Percentiles rank a stretch among this genome's conserved stretches.
These are phyloP conservation scores for Glycine latifolia DNA, from an alignment of 306 rosid genomes.

Conservation along the genomic window DNA sequence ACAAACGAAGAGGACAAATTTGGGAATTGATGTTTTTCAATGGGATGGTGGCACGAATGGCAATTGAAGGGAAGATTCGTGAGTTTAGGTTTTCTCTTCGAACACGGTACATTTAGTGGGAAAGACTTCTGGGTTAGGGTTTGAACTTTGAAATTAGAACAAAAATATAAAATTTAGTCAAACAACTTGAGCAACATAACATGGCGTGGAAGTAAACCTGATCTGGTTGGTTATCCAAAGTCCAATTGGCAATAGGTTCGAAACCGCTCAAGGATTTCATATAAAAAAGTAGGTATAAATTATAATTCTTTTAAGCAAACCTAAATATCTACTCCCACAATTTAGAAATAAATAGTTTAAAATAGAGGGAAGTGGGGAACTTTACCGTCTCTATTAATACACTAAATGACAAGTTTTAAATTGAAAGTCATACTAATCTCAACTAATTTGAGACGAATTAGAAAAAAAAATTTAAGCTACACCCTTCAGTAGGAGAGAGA, in stretches of 20 bases:
- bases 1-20: background rate
- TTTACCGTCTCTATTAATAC: too few species aligned
- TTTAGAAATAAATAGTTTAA: too few species aligned
- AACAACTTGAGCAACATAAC: background rate
- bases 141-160: slow-evolving; percentile 37
- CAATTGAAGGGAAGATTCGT: background rate
- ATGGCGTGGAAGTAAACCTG: background rate
- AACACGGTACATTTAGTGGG: slow-evolving; percentile 26
- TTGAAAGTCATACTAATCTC: too few species aligned
- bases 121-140: background rate
- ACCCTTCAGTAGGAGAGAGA: too few species aligned
- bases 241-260: background rate
- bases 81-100: background rate
- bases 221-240: background rate
- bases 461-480: too few species aligned
- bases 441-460: too few species aligned
- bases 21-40: background rate
- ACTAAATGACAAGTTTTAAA: too few species aligned
- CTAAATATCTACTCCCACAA: too few species aligned
- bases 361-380: too few species aligned
- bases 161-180: background rate
- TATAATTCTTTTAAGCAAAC: background rate
- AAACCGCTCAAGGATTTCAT: background rate
- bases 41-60: background rate
- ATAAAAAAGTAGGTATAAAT: background rate